These are phyloP conservation scores for Zea luxurians DNA, from an alignment of 176 grass and related monocot species.

Conservation along the genomic window DNA sequence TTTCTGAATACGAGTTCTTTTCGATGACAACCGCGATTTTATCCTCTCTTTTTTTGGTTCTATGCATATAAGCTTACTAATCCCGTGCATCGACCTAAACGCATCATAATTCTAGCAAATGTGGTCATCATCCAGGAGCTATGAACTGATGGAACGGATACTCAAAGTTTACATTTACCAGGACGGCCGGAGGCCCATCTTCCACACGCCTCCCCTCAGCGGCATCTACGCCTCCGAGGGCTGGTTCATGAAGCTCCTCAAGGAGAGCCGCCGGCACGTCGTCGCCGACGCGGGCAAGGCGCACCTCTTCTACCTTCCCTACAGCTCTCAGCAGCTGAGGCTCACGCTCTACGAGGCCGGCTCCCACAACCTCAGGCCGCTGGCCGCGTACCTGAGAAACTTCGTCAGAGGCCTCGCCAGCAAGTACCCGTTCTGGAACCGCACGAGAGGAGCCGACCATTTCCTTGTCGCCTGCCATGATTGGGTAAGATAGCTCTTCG, in stretches of 20 bases:
- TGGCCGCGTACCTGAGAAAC: conserved; percentile 56
- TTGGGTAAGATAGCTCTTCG: conserved; percentile 43
- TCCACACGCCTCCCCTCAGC: conserved; percentile 68
- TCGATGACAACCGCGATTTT: no score
- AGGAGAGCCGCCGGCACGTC: conserved; percentile 58
- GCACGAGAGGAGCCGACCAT: conserved; percentile 66
- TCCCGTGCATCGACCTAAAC: conserved; percentile 16
- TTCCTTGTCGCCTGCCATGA: conserved; percentile 88
- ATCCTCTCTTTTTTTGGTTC: no score
- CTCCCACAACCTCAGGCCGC: conserved; percentile 65
- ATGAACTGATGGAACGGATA: conserved; percentile 86
- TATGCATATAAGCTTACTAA: no score
- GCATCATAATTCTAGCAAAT: conserved; percentile 48
- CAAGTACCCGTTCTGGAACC: conserved; percentile 84
- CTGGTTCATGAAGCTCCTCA: conserved; percentile 90
- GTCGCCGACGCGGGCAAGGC: conserved; percentile 51
- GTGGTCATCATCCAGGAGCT: conserved; percentile 70
- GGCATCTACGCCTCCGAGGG: conserved; percentile 82
- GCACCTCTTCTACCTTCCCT: conserved; percentile 84
- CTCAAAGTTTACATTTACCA: conserved; percentile 80
- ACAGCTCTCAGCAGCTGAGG: conserved; percentile 71
- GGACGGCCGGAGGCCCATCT: conserved; percentile 69
- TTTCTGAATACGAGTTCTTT: no score
- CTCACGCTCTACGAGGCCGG: conserved; percentile 55
- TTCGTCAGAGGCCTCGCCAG: conserved; percentile 61